These are phyloP conservation scores for Trichoderma sp. DNA, from an alignment of 2,329 filamentous ascomycete species.

Conservation along the genomic window DNA sequence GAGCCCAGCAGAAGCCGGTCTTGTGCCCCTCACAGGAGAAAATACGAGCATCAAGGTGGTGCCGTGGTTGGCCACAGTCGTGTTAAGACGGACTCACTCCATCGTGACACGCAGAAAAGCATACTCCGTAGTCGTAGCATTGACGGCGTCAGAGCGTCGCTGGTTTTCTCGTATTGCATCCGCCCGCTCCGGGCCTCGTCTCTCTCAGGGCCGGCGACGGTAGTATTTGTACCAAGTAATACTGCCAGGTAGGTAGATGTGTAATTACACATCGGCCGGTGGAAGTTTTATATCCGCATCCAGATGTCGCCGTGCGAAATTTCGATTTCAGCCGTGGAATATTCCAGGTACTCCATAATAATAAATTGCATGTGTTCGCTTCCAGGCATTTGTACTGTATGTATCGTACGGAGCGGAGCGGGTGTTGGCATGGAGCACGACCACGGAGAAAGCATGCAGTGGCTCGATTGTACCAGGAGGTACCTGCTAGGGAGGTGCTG, in stretches of 20 bases:
- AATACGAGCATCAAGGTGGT: conserved; percentile 14
- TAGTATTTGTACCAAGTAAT: background rate
- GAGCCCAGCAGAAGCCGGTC: background rate
- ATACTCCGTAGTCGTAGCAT: background rate
- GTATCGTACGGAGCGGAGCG: background rate
- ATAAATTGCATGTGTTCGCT: conserved; percentile 10
- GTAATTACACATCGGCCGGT: background rate
- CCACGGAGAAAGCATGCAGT: background rate
- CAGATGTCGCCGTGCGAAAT: background rate
- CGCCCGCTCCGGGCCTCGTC: background rate
- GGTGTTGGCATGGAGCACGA: background rate
- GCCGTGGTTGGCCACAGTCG: conserved; percentile 8
- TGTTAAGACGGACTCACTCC: background rate
- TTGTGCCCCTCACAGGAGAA: conserved; percentile 1
- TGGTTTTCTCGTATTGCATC: conserved; percentile 14
- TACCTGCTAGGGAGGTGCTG: background rate
- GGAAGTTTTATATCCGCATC: background rate
- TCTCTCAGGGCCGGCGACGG: background rate
- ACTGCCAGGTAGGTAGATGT: background rate
- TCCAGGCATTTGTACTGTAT: background rate
- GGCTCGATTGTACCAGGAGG: background rate
- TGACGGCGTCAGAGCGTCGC: conserved; percentile 5
- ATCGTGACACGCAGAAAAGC: background rate
- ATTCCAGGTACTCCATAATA: conserved; percentile 10
- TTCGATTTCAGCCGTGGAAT: conserved; percentile 11